phyloP scores from a whole-genome alignment of 768 basidiomycete species.

The Russula brevipes region DNA sequence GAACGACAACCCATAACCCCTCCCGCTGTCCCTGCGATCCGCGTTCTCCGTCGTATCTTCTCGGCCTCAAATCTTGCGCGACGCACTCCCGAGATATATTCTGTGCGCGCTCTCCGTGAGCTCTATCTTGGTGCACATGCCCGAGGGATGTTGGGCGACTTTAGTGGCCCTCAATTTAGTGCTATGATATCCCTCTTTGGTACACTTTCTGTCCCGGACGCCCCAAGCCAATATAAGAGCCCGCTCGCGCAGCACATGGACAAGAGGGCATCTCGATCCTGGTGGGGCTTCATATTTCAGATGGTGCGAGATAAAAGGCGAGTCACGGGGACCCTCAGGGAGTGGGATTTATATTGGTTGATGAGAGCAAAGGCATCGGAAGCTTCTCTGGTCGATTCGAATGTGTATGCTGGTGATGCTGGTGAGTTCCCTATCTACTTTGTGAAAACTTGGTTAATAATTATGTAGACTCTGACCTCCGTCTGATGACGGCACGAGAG shows the following conservation, averaged over 20 bases:
- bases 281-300: constrained; percentile 49
- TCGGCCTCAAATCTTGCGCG: constrained; percentile 13
- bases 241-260: constrained; percentile 31
- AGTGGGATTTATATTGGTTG: constrained; percentile 58
- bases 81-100: constrained; percentile 1
- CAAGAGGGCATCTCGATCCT: constrained; percentile 27
- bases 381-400: background rate
- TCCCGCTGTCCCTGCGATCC: constrained; percentile 13
- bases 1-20: background rate
- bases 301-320: constrained; percentile 43
- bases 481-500: constrained; percentile 8
- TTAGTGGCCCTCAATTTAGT: constrained; percentile 19
- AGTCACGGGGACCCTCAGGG: constrained; percentile 31
- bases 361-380: constrained; percentile 39
- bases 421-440: constrained; percentile 4
- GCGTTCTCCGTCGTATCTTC: constrained; percentile 21
- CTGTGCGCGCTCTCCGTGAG: constrained; percentile 13
- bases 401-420: constrained; percentile 13
- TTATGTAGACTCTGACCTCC: background rate
- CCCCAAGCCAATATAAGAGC: constrained; percentile 4
- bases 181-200: constrained; percentile 23
- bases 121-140: constrained; percentile 16
- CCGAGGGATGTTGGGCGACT: constrained; percentile 7
- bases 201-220: constrained; percentile 15
- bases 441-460: background rate